These are phyloP conservation scores for Tulasnella calospora DNA, from an alignment of 768 basidiomycete genomes.

Conservation along the genomic window DNA sequence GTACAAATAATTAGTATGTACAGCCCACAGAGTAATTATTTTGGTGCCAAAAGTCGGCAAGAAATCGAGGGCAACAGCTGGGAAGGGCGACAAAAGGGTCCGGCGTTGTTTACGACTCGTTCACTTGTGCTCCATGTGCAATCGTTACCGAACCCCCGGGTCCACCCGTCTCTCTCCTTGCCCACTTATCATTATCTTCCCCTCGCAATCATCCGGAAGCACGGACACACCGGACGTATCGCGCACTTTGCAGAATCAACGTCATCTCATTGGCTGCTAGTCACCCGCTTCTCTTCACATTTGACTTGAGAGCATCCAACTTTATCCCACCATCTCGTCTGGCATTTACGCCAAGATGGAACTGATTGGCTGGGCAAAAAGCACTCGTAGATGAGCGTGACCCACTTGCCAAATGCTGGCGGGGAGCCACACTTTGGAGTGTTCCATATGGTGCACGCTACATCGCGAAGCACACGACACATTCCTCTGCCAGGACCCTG, in stretches of 20 bases:
- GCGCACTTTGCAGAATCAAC: neutral
- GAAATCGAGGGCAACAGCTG: too few relatives aligned
- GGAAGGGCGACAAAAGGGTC: neutral
- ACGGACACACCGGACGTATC: neutral
- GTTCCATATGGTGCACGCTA: slow-evolving; percentile 2
- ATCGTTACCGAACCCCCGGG: neutral
- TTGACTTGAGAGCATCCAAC: neutral
- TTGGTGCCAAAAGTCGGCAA: neutral
- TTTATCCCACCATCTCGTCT: neutral
- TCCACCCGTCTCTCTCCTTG: neutral
- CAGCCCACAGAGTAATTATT: neutral
- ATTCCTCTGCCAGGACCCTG: neutral
- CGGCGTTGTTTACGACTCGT: neutral
- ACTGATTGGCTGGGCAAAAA: neutral
- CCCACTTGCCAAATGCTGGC: neutral
- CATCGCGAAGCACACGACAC: slow-evolving; percentile 4
- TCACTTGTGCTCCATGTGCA: slow-evolving; percentile 6
- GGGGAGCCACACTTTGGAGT: neutral
- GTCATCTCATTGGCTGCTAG: neutral
- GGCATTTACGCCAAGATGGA: neutral
- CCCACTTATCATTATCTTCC: too few relatives aligned
- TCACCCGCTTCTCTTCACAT: neutral
- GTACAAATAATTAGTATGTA: neutral
- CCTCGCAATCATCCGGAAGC: neutral
- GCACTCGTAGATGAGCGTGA: neutral